Evolutionary conservation across 2,329 filamentous ascomycete genomes (phyloP).

Genomic region (Aureobasidium sp.): DNA sequence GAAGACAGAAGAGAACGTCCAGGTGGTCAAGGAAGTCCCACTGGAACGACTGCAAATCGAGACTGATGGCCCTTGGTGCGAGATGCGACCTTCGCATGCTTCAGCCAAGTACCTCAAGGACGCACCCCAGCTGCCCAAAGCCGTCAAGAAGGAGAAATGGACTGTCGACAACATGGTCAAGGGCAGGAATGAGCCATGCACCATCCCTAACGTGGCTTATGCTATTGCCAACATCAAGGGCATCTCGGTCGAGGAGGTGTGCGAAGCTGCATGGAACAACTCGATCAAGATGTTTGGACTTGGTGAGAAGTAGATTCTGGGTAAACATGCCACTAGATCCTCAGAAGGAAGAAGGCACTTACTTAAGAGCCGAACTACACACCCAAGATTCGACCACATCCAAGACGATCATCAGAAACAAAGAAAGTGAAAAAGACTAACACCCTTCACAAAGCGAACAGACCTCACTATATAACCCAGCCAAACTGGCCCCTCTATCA

Average conservation of each 20-base stretch:
- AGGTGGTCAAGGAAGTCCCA: conserved; percentile 71
- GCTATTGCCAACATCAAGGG: conserved; percentile 83
- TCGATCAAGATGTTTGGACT: conserved; percentile 73
- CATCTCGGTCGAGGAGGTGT: conserved; percentile 71
- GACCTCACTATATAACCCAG: too few relatives aligned
- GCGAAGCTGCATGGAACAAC: conserved; percentile 78
- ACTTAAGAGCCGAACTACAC: too few relatives aligned
- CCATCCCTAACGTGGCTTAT: conserved; percentile 78
- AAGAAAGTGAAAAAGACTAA: too few relatives aligned
- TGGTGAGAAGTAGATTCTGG: conserved; percentile 36
- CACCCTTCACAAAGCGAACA: too few relatives aligned
- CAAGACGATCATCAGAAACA: too few relatives aligned
- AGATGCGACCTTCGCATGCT: conserved; percentile 83
- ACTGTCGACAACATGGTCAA: conserved; percentile 83
- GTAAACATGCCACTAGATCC: not conserved
- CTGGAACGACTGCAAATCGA: conserved; percentile 83
- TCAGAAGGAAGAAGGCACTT: too few relatives aligned
- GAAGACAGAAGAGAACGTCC: conserved; percentile 87
- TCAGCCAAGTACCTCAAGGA: conserved; percentile 67
- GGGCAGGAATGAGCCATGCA: conserved; percentile 86
- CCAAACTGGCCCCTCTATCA: too few relatives aligned
- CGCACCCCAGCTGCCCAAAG: conserved; percentile 65
- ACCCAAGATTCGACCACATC: too few relatives aligned
- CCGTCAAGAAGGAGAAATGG: conserved; percentile 96
- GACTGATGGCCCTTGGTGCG: conserved; percentile 96